Evolutionary conservation across 441 rosid species (phyloP), one percentile per base, ranked within the genome.

Genomic region (Macaranga tanarius): DNA sequence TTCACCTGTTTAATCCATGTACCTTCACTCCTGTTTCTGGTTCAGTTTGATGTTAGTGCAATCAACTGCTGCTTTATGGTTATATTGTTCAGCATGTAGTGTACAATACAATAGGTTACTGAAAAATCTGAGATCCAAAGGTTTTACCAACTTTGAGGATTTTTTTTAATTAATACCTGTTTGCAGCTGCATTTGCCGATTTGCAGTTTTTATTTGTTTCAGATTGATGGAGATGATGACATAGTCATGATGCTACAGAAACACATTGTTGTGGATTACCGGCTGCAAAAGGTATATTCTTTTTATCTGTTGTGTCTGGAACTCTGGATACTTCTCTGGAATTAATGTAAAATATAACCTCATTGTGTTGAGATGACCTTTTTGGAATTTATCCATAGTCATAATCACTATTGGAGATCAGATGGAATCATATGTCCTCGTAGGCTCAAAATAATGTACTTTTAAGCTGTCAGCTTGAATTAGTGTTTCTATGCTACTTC

Each of bases 201-300:
- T 28, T 52, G 10, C 34, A 25, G 22, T 15, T 40, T 44, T 34
- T 42, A 57, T 62, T 76, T 62, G 70, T 78, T 82, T 69, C 90
- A 96, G 99, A 88, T 88, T 75, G 92, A 88, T 81, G 89, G 90
- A 70, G 95, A 86, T 81, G 89, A 89, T 82, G 97, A 87, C 74
- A 79, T 94, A 69, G 79, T 86, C 69, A 58, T 52, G 75, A 81
- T 90, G 90, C 86, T 96, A 77, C 92, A 87, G 80, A 89, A 87
- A 72, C 95, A 89, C 78, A 84, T 96, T 51, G 72, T 87, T 74
- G 86, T 70, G 76, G 96, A 90, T 80, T 93, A 91, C 78, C 91
- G 65, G 77, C 89, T 83, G 56, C 90, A 89, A 62, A 94, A 92
- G 99, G 99, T 96, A 86, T 64, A 74, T 76, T 56, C 72, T 73